A percentile compares a stretch with the other conserved stretches of the same genome.
Conservation (phyloP, 768 basidiomycete species). For the Steccherinum ochraceum region DNA sequence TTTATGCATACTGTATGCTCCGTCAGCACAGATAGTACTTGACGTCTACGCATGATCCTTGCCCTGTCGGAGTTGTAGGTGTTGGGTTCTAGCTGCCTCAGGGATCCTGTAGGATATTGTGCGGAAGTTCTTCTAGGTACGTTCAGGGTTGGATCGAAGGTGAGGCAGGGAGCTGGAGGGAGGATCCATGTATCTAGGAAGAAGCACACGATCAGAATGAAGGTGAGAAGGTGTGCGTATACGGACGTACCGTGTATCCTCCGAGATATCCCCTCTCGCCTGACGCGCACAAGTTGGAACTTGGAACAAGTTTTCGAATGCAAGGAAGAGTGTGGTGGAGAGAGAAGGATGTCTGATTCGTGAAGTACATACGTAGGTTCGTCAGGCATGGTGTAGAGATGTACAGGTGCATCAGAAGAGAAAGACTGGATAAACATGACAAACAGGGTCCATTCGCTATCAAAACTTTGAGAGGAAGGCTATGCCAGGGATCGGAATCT, state of each 20-base stretch:
- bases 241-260: not conserved
- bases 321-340: too few species aligned
- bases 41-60: not conserved
- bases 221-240: not conserved
- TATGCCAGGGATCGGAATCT: conserved; percentile 11
- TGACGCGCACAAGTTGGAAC: not conserved
- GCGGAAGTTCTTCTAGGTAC: not conserved
- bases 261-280: not conserved
- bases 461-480: conserved; percentile 1
- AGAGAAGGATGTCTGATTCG: not conserved
- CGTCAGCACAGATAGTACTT: not conserved
- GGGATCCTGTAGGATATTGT: not conserved
- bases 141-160: not conserved
- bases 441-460: not conserved
- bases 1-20: not conserved
- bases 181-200: too few species aligned
- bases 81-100: not conserved
- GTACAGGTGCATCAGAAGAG: not conserved
- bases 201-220: not conserved
- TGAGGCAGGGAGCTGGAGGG: too few species aligned
- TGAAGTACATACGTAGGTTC: not conserved
- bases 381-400: not conserved
- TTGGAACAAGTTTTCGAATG: too few species aligned
- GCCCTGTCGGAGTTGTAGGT: not conserved
- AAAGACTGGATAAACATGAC: not conserved